These are phyloP conservation scores for Penicillium egyptiacum DNA, from an alignment of 495 filamentous ascomycete species.

Conservation along the genomic window DNA sequence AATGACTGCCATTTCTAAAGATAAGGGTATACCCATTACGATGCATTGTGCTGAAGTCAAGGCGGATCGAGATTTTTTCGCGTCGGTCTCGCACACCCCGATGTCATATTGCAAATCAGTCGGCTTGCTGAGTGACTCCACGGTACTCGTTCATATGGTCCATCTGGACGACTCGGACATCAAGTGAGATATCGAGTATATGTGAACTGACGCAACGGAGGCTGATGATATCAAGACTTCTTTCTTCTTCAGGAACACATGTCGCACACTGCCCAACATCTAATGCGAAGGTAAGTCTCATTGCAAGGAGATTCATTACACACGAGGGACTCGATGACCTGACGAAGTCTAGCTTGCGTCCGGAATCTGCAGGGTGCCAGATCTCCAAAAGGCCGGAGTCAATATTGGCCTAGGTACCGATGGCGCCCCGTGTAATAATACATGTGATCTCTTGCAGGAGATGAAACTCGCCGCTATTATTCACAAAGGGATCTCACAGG, in stretches of 20 bases:
- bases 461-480: constrained; percentile 53
- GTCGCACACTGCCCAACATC: constrained; percentile 53
- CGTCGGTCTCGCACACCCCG: constrained; percentile 40
- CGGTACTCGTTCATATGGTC: constrained; percentile 49
- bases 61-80: constrained; percentile 44
- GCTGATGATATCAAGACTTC: constrained; percentile 10
- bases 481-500: constrained; percentile 47
- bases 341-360: constrained; percentile 38
- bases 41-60: constrained; percentile 46
- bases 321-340: neutral
- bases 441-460: constrained; percentile 51
- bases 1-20: constrained; percentile 44
- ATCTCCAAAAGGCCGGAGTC: constrained; percentile 32
- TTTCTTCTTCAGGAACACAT: constrained; percentile 42
- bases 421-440: constrained; percentile 54
- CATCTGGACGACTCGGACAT: constrained; percentile 50
- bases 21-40: constrained; percentile 44
- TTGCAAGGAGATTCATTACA: neutral
- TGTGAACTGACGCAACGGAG: no score
- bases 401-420: constrained; percentile 51
- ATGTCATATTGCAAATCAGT: constrained; percentile 46
- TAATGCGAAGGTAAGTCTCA: constrained; percentile 36
- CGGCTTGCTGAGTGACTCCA: constrained; percentile 38
- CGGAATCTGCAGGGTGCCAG: constrained; percentile 48
- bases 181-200: neutral